phyloP scores from a whole-genome alignment of 75 land plant species.

The Cunninghamia lanceolata region DNA sequence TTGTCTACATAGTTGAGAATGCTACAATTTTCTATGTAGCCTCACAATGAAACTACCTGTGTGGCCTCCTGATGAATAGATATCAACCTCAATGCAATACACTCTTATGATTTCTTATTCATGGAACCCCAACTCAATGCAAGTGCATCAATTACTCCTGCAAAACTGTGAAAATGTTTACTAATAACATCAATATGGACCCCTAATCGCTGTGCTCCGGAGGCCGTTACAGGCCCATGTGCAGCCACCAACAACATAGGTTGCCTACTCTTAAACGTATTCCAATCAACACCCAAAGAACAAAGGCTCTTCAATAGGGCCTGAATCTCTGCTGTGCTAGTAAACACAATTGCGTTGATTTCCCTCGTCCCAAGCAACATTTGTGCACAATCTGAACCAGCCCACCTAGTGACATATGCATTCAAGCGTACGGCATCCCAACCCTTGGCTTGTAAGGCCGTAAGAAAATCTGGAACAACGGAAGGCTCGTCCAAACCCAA shows the following conservation, averaged over 20 bases:
- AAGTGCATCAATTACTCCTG: constrained; percentile 57
- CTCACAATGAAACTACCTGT: background rate
- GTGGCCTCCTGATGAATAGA: background rate
- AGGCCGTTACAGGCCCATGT: constrained; percentile 79
- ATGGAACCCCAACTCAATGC: constrained; percentile 2
- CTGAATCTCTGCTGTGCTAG: constrained; percentile 76
- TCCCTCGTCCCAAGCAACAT: constrained; percentile 10
- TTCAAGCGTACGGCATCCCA: constrained; percentile 46
- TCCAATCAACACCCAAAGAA: constrained; percentile 40
- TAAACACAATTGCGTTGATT: constrained; percentile 70
- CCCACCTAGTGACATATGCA: constrained; percentile 74
- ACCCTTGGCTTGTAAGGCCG: constrained; percentile 27
- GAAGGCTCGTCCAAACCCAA: constrained; percentile 61
- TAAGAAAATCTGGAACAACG: constrained; percentile 60
- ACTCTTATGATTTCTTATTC: background rate
- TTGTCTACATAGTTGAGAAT: background rate
- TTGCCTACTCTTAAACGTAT: constrained; percentile 17
- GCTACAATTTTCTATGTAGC: background rate
- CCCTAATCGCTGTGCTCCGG: constrained; percentile 54
- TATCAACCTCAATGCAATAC: background rate
- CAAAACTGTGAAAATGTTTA: constrained; percentile 46
- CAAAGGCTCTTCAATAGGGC: constrained; percentile 59
- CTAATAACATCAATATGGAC: constrained; percentile 56
- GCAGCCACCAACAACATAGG: constrained; percentile 53
- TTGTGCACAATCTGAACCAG: constrained; percentile 43